Base-by-base conservation (phyloP, 2,329 filamentous ascomycete genomes). In the Fusarium albosuccineum region DNA sequence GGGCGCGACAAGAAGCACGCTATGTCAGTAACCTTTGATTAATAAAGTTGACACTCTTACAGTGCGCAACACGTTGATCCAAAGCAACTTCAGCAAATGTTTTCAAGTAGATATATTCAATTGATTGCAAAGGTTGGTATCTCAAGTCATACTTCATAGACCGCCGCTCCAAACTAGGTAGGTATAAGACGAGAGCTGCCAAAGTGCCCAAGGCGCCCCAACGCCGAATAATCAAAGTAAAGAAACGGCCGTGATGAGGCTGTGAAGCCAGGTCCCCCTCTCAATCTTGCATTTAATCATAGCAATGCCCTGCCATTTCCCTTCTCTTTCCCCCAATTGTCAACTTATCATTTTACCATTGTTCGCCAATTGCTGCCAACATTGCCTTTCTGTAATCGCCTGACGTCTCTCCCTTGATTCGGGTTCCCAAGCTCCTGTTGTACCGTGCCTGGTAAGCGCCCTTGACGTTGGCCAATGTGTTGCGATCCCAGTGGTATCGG, bases 371-470 rank as follows among this genome's bases (percentile, higher is more conserved):
- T 55, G 85, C 87, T n/a, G 91, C 93, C 67, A 97, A 79, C 86
- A 97, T 84, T 73, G 95, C 79, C 70, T 81, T 86, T 80, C 92
- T 85, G 72, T 96, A 97, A 78, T 97, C 91, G 5, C 94, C 92
- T 64, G 91, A 92, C 6, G 93, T 97, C 83, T 98, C 95, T 3
- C 90, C 89, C 75, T 87, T 87, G 73, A 98, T 92, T 48, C 93
- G 85, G 57, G 83, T 83, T 10, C 86, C 84, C 57, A 98, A 80
- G 65, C 89, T 89, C 72, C 82, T 88, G 70, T 87, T 85, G 78
- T 91, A 97, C 46, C 86, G 85, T 72, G 91, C 87, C 73, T 89
- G 83, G 78, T 94, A 98, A 9, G 92, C 93, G 0, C 83, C 86
- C 79, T 92, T 94, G 59, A 97, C 91, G 69, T 92, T 91, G 51